Evolutionary conservation across 345 rosid genomes (phyloP).

Genomic region (Acer campestre): DNA sequence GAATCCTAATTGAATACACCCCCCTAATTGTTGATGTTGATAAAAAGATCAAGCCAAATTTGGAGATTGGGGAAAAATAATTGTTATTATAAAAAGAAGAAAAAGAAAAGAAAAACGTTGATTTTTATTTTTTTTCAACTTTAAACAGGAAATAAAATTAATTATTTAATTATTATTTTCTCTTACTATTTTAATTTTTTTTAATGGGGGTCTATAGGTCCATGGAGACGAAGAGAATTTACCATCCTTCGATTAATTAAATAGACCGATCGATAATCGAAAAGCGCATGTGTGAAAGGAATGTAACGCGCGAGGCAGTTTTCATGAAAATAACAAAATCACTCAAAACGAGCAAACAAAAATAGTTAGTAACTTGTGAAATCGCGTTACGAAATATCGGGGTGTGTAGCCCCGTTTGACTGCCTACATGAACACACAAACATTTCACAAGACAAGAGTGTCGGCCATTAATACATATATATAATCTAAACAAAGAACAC

Average conservation of each 20-base stretch:
- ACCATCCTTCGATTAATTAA: neutral
- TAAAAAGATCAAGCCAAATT: no score
- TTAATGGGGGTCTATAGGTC: no score
- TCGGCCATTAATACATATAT: slow-evolving; percentile 36
- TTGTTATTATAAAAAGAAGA: no score
- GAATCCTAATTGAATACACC: no score
- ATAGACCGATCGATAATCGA: neutral
- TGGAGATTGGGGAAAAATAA: no score
- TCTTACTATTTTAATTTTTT: no score
- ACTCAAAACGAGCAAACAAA: neutral
- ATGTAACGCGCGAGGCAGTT: neutral
- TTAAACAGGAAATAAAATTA: no score
- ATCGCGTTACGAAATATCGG: slow-evolving; percentile 18
- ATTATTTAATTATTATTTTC: no score
- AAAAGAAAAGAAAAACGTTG: no score
- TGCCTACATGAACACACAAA: neutral
- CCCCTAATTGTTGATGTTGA: no score
- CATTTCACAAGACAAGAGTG: slow-evolving; percentile 13
- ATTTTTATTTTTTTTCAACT: no score
- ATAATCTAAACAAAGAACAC: slow-evolving; percentile 20
- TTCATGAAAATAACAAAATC: neutral
- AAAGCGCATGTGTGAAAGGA: neutral
- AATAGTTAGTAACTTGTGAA: neutral
- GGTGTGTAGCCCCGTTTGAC: slow-evolving; percentile 11
- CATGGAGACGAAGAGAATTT: no score